These are phyloP conservation scores for Fusarium agapanthi DNA, from an alignment of 2,329 filamentous ascomycete genomes.

Conservation along the genomic window DNA sequence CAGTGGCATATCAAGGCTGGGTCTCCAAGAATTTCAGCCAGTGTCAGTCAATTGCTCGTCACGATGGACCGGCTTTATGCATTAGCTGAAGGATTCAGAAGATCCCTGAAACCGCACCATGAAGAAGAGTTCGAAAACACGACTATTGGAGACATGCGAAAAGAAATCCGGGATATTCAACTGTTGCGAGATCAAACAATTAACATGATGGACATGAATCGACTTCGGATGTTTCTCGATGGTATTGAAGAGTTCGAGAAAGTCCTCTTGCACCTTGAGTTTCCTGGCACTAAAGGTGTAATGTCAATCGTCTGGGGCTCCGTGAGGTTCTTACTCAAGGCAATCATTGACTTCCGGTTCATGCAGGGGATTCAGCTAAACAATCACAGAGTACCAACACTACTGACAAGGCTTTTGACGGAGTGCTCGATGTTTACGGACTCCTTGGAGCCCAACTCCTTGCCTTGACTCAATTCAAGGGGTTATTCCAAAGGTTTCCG, in stretches of 20 bases:
- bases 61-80: neutral
- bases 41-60: neutral
- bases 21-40: too few species aligned
- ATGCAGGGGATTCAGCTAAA: too few species aligned
- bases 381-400: neutral
- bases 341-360: rapidly evolving
- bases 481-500: neutral
- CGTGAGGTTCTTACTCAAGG: neutral
- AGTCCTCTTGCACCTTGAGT: neutral
- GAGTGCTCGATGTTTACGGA: neutral
- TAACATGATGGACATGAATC: conserved; percentile 16
- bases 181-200: neutral
- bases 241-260: neutral
- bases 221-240: neutral
- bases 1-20: neutral
- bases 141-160: neutral
- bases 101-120: neutral
- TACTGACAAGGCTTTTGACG: neutral
- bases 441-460: neutral
- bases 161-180: neutral
- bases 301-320: conserved; percentile 2
- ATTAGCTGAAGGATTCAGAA: neutral
- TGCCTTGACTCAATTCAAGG: neutral
- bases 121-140: neutral
- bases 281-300: neutral